Evolutionary conservation across 441 rosid species (phyloP), one percentile per base, ranked within the genome.

Genomic region (Bruguiera hainesii): DNA sequence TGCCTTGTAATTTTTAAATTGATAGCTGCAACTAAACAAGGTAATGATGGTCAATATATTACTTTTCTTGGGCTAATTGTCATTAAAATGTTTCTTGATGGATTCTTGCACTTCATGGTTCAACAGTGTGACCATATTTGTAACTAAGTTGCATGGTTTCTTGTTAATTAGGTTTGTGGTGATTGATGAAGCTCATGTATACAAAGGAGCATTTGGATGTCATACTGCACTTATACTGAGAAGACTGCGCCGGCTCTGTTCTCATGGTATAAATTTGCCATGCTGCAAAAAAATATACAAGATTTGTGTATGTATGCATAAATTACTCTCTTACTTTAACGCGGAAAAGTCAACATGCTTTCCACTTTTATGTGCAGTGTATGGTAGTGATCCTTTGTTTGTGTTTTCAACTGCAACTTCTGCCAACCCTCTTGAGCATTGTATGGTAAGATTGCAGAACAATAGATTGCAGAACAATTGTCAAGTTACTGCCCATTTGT

Each of bases 191-290:
- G 91, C 98, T 80, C 99, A 94, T 86, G 74, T 81, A 73, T 94
- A 94, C 72, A 91, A 86, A 76, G 99, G 99, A 77, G 94, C 98
- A 77, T 91, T 94, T 75, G 99, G 99, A 73, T 94, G 97, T 68
- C 99, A 94, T 75, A 86, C 94, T 68, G 92, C 99, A 79, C 90
- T 94, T 48, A 89, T 94, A 81, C 71, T 94, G 71, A 91, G 99
- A 87, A 85, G 99, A 80, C 91, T 94, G 56, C 82, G 87, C 57
- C 86, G 99, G 62, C 82, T 94, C 35, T 94, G 98, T 73, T 80
- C 93, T 76, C 94, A 94, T 69, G 94, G 99, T 94, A 82, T 63
- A 52, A 49, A 71, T 70, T 71, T 42, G 56, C 31, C 28, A 33
- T 55, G 20, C 63, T n/a, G 55, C 70, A 62, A 63, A 15, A 71